Conservation (phyloP, 495 filamentous ascomycete genomes). For the Lasiosphaeria ovina region DNA sequence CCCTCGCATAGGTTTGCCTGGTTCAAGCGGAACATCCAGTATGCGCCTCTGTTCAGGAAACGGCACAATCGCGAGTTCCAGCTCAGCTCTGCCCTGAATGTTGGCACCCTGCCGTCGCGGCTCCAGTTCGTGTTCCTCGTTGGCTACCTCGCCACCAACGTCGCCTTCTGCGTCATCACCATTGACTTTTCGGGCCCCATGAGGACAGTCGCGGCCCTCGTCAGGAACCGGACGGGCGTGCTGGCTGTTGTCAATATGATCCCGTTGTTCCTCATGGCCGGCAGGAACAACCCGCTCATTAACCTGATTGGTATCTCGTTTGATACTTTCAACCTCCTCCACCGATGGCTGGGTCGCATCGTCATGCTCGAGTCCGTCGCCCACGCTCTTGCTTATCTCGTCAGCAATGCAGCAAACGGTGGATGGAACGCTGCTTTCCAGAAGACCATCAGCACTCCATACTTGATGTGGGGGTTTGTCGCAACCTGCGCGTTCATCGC, state of each 20-base stretch:
- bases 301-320: constrained; percentile 64
- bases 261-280: constrained; percentile 54
- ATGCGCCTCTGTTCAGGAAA: constrained; percentile 76
- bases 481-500: constrained; percentile 59
- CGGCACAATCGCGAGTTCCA: constrained; percentile 87
- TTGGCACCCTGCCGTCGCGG: constrained; percentile 85
- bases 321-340: constrained; percentile 76
- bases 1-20: constrained; percentile 55
- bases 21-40: constrained; percentile 79
- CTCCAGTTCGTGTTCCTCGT: constrained; percentile 76
- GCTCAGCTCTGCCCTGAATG: constrained; percentile 78
- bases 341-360: constrained; percentile 76
- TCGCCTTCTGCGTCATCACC: constrained; percentile 74
- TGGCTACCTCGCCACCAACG: constrained; percentile 70
- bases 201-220: constrained; percentile 33
- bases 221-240: constrained; percentile 75
- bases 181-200: constrained; percentile 59
- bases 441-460: constrained; percentile 33
- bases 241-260: constrained; percentile 80
- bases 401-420: constrained; percentile 25
- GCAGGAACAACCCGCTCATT: constrained; percentile 62
- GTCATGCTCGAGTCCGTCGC: constrained; percentile 63
- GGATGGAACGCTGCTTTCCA: constrained; percentile 48
- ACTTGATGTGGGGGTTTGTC: constrained; percentile 54
- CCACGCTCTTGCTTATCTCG: constrained; percentile 55